Conservation (phyloP, 2,329 filamentous ascomycete species). For the Ilyonectria destructans region DNA sequence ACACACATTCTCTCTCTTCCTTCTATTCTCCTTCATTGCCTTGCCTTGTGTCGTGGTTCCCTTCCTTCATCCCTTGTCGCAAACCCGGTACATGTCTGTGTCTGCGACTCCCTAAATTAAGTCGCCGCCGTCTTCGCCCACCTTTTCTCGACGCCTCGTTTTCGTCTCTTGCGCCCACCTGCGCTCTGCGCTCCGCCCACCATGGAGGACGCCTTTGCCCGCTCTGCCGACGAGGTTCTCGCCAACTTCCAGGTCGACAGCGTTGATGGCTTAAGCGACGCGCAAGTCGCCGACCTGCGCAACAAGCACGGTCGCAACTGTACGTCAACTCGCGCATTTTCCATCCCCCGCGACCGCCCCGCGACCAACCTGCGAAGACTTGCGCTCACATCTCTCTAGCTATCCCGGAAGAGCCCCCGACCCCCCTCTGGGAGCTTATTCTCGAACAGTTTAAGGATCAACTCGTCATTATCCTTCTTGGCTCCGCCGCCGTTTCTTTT, state of each 20-base stretch:
- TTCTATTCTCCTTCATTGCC: slow-evolving; percentile 33
- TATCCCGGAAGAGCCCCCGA: slow-evolving; percentile 90
- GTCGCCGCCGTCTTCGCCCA: slow-evolving; percentile 5
- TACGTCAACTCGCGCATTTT: slow-evolving; percentile 56
- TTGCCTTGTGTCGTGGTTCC: slow-evolving; percentile 27
- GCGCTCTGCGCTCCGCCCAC: slow-evolving; percentile 45
- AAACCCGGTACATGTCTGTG: slow-evolving; percentile 31
- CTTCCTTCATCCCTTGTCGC: slow-evolving; percentile 28
- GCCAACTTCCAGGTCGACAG: slow-evolving; percentile 71
- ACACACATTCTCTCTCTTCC: slow-evolving; percentile 31
- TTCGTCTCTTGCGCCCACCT: slow-evolving; percentile 38
- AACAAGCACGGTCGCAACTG: slow-evolving; percentile 78
- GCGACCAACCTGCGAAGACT: slow-evolving; percentile 14
- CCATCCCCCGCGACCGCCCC: slow-evolving; percentile 30
- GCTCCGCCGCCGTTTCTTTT: slow-evolving; percentile 94
- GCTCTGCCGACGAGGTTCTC: slow-evolving; percentile 72
- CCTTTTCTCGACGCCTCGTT: slow-evolving; percentile 18
- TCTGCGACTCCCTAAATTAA: slow-evolving; percentile 16
- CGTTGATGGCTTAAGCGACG: slow-evolving; percentile 69
- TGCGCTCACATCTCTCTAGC: slow-evolving; percentile 56
- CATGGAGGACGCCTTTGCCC: slow-evolving; percentile 78
- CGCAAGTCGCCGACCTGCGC: slow-evolving; percentile 71
- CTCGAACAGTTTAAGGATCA: slow-evolving; percentile 99
- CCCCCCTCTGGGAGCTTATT: slow-evolving; percentile 95
- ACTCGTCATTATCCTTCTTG: slow-evolving; percentile 94